Percentiles rank a stretch among this genome's conserved stretches.
Conservation (phyloP, 1,284 basidiomycete genomes). For the Inonotus hispidus region DNA sequence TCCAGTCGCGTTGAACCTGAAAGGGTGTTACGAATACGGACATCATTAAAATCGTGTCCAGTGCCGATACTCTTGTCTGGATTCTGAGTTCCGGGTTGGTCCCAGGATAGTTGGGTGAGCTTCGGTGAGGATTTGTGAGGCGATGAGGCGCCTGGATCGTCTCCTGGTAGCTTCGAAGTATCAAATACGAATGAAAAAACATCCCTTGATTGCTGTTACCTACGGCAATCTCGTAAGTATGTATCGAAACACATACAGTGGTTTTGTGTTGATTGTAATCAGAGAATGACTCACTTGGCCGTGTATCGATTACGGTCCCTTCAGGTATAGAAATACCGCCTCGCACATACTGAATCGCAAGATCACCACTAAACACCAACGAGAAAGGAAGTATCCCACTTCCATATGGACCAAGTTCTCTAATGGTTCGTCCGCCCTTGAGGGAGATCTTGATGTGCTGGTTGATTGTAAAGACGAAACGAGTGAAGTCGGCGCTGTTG, state of each 20-base stretch:
- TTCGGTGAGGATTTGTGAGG: background rate
- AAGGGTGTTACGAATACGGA: background rate
- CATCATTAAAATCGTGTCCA: too few species aligned
- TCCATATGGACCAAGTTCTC: background rate
- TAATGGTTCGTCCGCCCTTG: background rate
- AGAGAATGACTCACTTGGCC: background rate
- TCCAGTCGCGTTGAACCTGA: background rate
- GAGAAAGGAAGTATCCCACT: background rate
- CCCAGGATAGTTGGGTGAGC: too few species aligned
- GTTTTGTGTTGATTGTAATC: too few species aligned
- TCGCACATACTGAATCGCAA: background rate
- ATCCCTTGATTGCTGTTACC: too few species aligned
- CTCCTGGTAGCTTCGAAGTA: background rate
- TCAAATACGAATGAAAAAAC: too few species aligned
- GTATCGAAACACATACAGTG: too few species aligned
- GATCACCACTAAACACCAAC: background rate
- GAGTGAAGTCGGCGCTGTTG: background rate
- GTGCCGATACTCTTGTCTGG: too few species aligned
- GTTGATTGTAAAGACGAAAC: background rate
- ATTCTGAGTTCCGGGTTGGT: too few species aligned
- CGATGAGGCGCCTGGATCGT: background rate
- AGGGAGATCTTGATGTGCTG: slow-evolving; percentile 3
- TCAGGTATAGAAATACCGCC: background rate
- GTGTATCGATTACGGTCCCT: background rate
- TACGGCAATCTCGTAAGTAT: too few species aligned